Conservation (phyloP, 2,329 filamentous ascomycete genomes). For the Hypoxylon sp. region DNA sequence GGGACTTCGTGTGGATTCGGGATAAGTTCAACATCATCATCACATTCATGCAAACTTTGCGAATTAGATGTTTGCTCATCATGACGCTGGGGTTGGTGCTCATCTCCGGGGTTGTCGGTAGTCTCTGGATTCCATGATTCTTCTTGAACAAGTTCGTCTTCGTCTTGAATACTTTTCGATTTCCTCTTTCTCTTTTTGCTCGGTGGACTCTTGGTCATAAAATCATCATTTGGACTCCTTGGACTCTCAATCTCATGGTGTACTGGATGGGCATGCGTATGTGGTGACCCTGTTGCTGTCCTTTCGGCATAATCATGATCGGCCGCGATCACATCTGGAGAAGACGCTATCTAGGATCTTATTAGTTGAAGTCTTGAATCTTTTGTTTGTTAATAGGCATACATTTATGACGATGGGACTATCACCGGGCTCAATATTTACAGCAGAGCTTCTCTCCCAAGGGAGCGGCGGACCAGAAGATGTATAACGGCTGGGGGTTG, state of each 20-base stretch:
- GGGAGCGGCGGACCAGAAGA: conserved; percentile 52
- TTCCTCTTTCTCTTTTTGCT: conserved; percentile 46
- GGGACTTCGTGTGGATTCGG: conserved; percentile 22
- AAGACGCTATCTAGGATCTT: conserved; percentile 49
- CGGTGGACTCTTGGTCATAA: conserved; percentile 16
- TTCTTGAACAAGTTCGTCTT: conserved; percentile 51
- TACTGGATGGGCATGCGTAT: conserved; percentile 23
- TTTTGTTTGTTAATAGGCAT: conserved; percentile 28
- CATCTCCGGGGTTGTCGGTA: conserved; percentile 34
- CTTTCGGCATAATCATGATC: conserved; percentile 25
- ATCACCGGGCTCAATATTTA: conserved; percentile 31
- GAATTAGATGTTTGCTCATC: conserved; percentile 41
- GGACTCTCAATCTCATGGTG: conserved; percentile 15
- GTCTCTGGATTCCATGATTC: conserved; percentile 38
- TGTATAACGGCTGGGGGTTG: conserved; percentile 53
- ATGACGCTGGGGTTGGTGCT: conserved; percentile 43
- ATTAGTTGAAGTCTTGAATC: conserved; percentile 29
- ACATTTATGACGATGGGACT: conserved; percentile 47
- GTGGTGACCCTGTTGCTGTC: conserved; percentile 5
- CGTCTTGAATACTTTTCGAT: conserved; percentile 42
- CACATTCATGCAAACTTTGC: conserved; percentile 24
- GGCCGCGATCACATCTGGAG: conserved; percentile 49
- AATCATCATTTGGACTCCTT: conserved; percentile 13
- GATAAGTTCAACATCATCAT: conserved; percentile 31
- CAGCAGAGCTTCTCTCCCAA: conserved; percentile 46